These are phyloP conservation scores for Cicer cuneatum DNA, from an alignment of 306 rosid genomes.

Conservation along the genomic window DNA sequence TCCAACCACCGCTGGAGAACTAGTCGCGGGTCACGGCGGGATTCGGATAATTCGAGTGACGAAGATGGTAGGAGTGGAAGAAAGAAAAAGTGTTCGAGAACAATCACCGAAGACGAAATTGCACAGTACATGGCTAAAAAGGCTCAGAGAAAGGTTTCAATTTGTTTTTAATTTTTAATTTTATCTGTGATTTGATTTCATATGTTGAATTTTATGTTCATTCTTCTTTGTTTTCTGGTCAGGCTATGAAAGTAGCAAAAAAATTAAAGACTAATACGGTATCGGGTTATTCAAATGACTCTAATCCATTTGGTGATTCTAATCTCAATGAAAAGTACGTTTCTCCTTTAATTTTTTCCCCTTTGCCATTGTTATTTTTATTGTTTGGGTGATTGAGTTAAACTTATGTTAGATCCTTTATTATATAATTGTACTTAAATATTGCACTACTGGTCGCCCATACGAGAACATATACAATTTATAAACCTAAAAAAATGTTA, in stretches of 20 bases:
- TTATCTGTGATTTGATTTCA: conserved; percentile 18
- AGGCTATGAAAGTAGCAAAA: conserved; percentile 78
- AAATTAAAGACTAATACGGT: conserved; percentile 70
- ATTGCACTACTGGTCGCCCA: conserved; percentile 6
- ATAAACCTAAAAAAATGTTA: conserved; percentile 32
- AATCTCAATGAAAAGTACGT: conserved; percentile 87
- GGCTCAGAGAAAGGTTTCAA: conserved; percentile 79
- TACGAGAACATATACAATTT: conserved; percentile 1
- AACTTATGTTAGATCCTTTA: conserved; percentile 11
- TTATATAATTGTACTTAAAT: conserved; percentile 9
- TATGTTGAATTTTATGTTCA: neutral
- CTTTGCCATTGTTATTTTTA: neutral
- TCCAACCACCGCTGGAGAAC: conserved; percentile 46
- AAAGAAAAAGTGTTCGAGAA: conserved; percentile 62
- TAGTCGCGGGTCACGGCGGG: conserved; percentile 48
- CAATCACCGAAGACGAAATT: conserved; percentile 68
- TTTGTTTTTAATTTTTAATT: too few relatives aligned
- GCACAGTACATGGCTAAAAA: conserved; percentile 75
- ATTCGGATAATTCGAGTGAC: conserved; percentile 54
- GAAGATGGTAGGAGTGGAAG: conserved; percentile 48
- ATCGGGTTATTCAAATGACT: conserved; percentile 87
- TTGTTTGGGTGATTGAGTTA: conserved; percentile 3
- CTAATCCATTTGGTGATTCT: conserved; percentile 95
- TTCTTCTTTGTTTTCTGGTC: neutral
- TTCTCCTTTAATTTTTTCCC: neutral